A percentile compares a stretch with the other conserved stretches of the same genome.
Evolutionary conservation across 495 filamentous ascomycete genomes (phyloP).

Genomic region (Chaetomidium leptoderma): DNA sequence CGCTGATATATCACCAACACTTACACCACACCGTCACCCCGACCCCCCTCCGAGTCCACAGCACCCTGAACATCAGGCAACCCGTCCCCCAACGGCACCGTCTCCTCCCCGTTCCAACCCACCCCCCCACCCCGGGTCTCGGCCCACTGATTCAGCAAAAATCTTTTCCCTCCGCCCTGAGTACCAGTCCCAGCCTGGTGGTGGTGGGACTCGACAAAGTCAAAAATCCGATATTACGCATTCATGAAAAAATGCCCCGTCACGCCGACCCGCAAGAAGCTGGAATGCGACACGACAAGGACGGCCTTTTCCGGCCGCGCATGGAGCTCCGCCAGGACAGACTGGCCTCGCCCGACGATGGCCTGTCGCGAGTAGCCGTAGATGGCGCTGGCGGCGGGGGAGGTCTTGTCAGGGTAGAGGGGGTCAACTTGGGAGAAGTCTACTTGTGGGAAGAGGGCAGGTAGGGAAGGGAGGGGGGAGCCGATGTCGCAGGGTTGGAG

Average conservation of each 20-base stretch:
- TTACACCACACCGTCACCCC: too few relatives aligned
- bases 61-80: constrained; percentile 10
- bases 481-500: constrained; percentile 56
- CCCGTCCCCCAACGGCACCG: constrained; percentile 18
- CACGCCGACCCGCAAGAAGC: constrained; percentile 50
- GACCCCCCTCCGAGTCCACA: too few relatives aligned
- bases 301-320: constrained; percentile 56
- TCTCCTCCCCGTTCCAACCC: constrained; percentile 19
- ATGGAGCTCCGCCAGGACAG: constrained; percentile 45
- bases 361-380: constrained; percentile 48
- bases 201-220: constrained; percentile 52
- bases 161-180: too few relatives aligned
- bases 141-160: constrained; percentile 21
- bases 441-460: constrained; percentile 47
- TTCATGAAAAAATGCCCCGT: constrained; percentile 50
- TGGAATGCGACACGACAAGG: constrained; percentile 57
- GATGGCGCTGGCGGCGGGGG: constrained; percentile 30
- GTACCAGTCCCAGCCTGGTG: constrained; percentile 10
- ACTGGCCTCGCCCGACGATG: constrained; percentile 47
- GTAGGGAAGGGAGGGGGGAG: constrained; percentile 38
- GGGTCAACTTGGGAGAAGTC: constrained; percentile 53
- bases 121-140: constrained; percentile 20
- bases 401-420: constrained; percentile 53
- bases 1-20: not conserved
- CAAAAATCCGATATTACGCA: constrained; percentile 59